phyloP scores from a whole-genome alignment of 1,284 basidiomycete genomes.

The Apiotrichum siamense region DNA sequence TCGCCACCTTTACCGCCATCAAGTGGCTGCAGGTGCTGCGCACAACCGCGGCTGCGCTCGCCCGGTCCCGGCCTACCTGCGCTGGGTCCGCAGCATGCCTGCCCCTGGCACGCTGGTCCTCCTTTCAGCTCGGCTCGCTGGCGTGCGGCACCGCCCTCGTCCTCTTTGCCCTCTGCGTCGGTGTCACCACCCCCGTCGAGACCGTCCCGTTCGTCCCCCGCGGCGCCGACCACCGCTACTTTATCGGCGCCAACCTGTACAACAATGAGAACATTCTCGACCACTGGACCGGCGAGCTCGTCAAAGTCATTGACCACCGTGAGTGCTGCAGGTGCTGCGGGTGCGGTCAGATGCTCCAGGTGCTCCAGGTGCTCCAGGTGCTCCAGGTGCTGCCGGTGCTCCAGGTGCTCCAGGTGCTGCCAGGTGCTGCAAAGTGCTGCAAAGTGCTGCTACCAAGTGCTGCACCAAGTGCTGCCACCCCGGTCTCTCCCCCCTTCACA shows the following conservation, averaged over 20 bases:
- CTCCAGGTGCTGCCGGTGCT: too few species aligned
- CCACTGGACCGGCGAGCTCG: conserved; percentile 18
- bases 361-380: too few species aligned
- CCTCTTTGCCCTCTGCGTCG: conserved; percentile 15
- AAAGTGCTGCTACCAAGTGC: too few species aligned
- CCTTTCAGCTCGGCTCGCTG: conserved; percentile 2
- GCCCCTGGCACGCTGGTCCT: neutral
- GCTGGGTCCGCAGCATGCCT: neutral
- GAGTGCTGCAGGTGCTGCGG: conserved; percentile 8
- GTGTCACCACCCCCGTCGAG: conserved; percentile 10
- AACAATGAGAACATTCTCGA: conserved; percentile 27
- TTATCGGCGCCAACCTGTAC: conserved; percentile 35
- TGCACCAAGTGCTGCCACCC: too few species aligned
- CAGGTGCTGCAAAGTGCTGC: too few species aligned
- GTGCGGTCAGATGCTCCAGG: too few species aligned
- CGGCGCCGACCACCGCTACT: conserved; percentile 9
- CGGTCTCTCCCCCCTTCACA: too few species aligned
- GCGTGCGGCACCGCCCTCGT: conserved; percentile 9
- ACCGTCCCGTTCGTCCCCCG: conserved; percentile 3
- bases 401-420: too few species aligned
- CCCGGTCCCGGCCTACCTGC: too few species aligned
- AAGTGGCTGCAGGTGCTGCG: neutral
- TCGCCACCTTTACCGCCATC: neutral
- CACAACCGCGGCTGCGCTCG: too few species aligned
- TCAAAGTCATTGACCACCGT: conserved; percentile 23